A percentile compares a stretch with the other conserved stretches of the same genome.
These are phyloP conservation scores for Anethum foeniculum DNA, from an alignment of 140 eudicot genomes.

Conservation along the genomic window DNA sequence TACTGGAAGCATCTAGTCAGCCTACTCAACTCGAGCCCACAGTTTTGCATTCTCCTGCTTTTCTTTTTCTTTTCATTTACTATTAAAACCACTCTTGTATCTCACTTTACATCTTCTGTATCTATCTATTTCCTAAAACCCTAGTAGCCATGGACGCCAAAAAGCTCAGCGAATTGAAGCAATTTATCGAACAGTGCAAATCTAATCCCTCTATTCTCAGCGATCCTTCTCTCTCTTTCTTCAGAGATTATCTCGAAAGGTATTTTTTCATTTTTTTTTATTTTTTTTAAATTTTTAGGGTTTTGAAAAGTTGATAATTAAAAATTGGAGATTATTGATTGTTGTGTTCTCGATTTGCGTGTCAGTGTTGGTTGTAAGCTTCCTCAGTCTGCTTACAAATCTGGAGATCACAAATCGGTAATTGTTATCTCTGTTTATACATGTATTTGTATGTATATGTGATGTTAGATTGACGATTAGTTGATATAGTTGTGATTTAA, in stretches of 20 bases:
- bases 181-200: slow-evolving; percentile 20
- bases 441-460: neutral
- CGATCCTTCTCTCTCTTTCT: slow-evolving; percentile 11
- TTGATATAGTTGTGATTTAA: neutral
- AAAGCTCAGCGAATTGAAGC: slow-evolving; percentile 4
- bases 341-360: slow-evolving; percentile 10
- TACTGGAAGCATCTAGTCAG: slow-evolving; percentile 8
- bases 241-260: slow-evolving; percentile 8
- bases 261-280: neutral
- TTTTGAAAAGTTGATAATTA: neutral
- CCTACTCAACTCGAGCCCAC: neutral
- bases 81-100: neutral
- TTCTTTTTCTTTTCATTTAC: neutral
- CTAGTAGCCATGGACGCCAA: slow-evolving; percentile 47
- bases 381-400: slow-evolving; percentile 47
- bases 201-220: slow-evolving; percentile 4
- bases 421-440: no score
- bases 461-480: neutral
- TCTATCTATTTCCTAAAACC: neutral
- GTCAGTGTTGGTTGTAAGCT: slow-evolving; percentile 78
- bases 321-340: neutral
- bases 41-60: neutral
- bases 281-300: neutral
- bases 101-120: neutral
- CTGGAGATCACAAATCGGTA: slow-evolving; percentile 47